Evolutionary conservation across 176 grass and related monocot genomes (phyloP).

Genomic region (Oryza punctata): DNA sequence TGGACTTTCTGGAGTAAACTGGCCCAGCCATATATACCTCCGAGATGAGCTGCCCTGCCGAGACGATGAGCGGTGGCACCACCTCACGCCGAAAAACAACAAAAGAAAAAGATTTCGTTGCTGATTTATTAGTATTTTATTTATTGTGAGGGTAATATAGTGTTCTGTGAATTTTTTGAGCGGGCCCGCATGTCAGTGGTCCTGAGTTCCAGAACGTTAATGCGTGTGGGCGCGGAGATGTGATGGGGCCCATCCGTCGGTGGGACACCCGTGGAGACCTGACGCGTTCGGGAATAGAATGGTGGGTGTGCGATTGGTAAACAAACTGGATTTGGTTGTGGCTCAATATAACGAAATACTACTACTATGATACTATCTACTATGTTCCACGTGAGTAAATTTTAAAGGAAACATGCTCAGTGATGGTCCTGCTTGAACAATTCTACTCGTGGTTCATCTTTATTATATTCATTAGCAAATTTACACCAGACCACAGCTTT

Average conservation of each 20-base stretch:
- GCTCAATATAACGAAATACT: no score
- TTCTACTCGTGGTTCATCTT: neutral
- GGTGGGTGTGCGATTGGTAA: constrained; percentile 17
- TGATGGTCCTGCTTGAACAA: neutral
- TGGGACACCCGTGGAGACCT: neutral
- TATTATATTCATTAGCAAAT: neutral
- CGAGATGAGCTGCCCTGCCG: constrained; percentile 3
- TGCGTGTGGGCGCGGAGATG: constrained; percentile 5
- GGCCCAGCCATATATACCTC: constrained; percentile 29
- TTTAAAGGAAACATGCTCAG: neutral
- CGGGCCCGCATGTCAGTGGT: constrained; percentile 16
- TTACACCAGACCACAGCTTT: neutral
- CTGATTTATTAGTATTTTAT: neutral
- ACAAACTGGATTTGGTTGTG: neutral
- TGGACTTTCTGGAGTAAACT: constrained; percentile 37
- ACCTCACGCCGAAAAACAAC: constrained; percentile 3
- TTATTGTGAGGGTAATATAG: neutral
- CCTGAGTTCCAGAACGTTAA: neutral
- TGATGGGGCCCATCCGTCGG: constrained; percentile 28
- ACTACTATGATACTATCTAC: no score
- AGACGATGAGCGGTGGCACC: constrained; percentile 7
- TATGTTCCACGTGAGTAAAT: no score
- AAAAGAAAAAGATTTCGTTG: neutral
- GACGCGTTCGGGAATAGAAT: neutral
- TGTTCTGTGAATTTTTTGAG: neutral